Base-by-base conservation (phyloP, 73 alveolate species). In the Paramecium biaurelia region DNA sequence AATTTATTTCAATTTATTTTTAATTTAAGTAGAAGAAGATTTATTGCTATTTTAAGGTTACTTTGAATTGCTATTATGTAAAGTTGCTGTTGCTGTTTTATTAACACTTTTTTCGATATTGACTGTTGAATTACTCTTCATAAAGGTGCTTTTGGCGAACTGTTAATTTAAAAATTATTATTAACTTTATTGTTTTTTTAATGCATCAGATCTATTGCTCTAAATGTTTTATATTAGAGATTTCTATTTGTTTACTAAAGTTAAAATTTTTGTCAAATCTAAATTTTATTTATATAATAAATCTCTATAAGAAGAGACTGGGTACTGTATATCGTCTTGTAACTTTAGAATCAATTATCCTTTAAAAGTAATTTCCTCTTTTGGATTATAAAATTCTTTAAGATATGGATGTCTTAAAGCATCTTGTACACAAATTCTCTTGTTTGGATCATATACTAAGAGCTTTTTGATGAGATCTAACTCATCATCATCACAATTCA, bases 361-460 rank as follows among this genome's bases (percentile, higher is more conserved):
- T 41, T 72, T 28, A 72, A 72, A 53, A 2, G 35, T 11, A 14
- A 42, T 34, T 49, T 87, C 93, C 35, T 87, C 93, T 87, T 32
- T 35, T 21, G 92, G 92, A 23, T 87, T 87, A 4, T 87, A 85
- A 26, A 85, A 56, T 56, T 85, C 92, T 26, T 47, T 63, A 9
- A 85, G 35, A 57, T 45, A 85, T 21, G 84, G 85, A 56, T 85
- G 85, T 2, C 20, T 53, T 53, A 85, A 67, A 8, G 92, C 92
- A 34, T 85, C 74, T n/a, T 92, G 96, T 4, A 95, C 96, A 32
- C 95, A 92, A 38, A 96, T 30, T 82, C 98, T 88, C 89, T 96
- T 96, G n/a, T 57, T 72, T 15, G 99, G 99, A 92, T 96, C 92
- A 72, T 92, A 96, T 24, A 85, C 94, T 43, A 96, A 70, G 30